Conservation (phyloP, 2,329 filamentous ascomycete species). For the Ascochyta viciae-villosae region DNA sequence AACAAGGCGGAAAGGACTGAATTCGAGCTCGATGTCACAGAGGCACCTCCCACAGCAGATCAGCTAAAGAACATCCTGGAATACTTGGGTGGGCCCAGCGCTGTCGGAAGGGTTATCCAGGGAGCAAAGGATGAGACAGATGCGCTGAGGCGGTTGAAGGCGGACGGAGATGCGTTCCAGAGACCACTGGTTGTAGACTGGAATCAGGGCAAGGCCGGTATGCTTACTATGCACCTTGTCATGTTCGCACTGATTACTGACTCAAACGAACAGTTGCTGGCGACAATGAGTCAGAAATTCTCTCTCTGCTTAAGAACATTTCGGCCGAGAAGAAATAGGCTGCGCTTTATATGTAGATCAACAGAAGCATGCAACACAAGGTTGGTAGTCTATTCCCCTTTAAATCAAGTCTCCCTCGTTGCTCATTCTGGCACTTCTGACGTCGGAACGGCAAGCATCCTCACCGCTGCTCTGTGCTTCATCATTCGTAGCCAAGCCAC, state of each 20-base stretch:
- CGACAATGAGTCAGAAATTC: conserved; percentile 85
- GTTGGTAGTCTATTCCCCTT: not conserved
- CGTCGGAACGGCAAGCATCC: not conserved
- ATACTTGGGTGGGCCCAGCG: conserved; percentile 70
- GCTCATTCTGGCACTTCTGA: not conserved
- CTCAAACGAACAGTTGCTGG: conserved; percentile 62
- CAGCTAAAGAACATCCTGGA: conserved; percentile 85
- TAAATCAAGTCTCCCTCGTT: not conserved
- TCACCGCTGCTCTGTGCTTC: conserved; percentile 10
- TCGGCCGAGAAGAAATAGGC: conserved; percentile 34
- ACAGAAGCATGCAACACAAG: not conserved
- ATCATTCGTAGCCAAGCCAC: conserved; percentile 15
- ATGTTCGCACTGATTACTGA: not conserved
- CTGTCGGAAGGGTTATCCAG: conserved; percentile 70
- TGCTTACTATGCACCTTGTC: conserved; percentile 21
- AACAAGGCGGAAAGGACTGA: conserved; percentile 67
- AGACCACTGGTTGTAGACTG: conserved; percentile 87
- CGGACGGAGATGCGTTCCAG: conserved; percentile 72
- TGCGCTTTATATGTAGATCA: not conserved
- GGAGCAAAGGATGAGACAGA: conserved; percentile 78
- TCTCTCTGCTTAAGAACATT: conserved; percentile 75
- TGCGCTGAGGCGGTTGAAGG: conserved; percentile 79
- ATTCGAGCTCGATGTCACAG: conserved; percentile 88
- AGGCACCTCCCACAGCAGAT: conserved; percentile 78
- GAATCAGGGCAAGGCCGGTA: conserved; percentile 83